phyloP scores from a whole-genome alignment of 371 early-diverging fungal genomes.

The Mortierella sp. region DNA sequence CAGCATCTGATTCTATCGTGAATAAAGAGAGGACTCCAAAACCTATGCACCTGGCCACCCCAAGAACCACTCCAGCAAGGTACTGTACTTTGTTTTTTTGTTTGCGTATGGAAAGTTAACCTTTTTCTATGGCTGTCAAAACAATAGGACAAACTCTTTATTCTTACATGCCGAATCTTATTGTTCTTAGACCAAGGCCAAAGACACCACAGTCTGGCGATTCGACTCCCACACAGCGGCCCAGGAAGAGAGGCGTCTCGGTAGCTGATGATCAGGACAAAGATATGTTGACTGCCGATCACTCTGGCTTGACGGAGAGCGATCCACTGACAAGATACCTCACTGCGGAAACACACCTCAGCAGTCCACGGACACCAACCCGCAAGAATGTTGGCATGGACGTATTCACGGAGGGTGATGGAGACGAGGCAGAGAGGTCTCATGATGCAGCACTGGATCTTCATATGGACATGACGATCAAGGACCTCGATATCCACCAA shows the following conservation, averaged over 20 bases:
- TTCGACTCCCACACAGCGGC: not conserved
- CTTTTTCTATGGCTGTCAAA: constrained; percentile 5
- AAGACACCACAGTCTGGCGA: not conserved
- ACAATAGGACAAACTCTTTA: not conserved
- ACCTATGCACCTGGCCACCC: not conserved
- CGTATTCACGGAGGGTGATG: not conserved
- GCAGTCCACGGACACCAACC: not conserved
- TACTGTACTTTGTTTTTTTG: not conserved
- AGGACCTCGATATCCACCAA: not conserved
- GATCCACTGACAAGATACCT: constrained; percentile 40
- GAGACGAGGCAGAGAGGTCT: constrained; percentile 22
- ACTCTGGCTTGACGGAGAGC: constrained; percentile 6
- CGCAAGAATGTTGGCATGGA: not conserved
- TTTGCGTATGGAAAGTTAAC: not conserved
- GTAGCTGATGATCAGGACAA: constrained; percentile 19
- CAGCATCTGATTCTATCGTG: not conserved
- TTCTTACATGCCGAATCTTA: not conserved
- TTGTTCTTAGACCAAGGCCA: not conserved
- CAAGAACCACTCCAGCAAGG: constrained; percentile 12
- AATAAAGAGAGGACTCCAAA: not conserved
- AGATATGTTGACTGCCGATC: constrained; percentile 1
- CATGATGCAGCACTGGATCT: constrained; percentile 31
- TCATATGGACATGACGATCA: not conserved
- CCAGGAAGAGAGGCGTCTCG: not conserved
- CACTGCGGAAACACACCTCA: not conserved